Evolutionary conservation across 306 rosid species (phyloP).

Genomic region (Quercus glauca): DNA sequence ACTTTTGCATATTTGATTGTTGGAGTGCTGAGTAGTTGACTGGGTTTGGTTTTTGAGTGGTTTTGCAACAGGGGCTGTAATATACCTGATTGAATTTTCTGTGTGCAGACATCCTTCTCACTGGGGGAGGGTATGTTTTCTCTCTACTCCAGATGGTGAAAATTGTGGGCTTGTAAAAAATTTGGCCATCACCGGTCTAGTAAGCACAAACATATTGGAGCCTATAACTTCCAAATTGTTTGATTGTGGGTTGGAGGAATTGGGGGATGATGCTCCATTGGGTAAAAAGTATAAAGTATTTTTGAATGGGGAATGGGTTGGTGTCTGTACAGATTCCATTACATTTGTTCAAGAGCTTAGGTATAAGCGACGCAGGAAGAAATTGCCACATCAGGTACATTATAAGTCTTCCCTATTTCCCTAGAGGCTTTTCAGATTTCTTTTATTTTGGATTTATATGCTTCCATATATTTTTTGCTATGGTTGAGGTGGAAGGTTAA

Average conservation of each 20-base stretch:
- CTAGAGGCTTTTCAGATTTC: neutral
- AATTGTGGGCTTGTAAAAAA: conserved; percentile 98
- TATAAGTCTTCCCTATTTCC: conserved; percentile 13
- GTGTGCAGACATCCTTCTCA: conserved; percentile 96
- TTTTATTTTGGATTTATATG: conserved; percentile 17
- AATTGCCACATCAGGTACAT: conserved; percentile 69
- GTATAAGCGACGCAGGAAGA: conserved; percentile 54
- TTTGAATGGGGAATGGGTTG: conserved; percentile 91
- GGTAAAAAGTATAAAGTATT: conserved; percentile 64
- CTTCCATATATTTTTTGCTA: conserved; percentile 11
- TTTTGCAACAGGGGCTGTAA: neutral
- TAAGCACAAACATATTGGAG: conserved; percentile 49
- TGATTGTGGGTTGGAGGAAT: conserved; percentile 71
- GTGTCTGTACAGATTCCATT: conserved; percentile 64
- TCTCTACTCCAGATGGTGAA: conserved; percentile 97
- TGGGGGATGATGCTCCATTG: conserved; percentile 63
- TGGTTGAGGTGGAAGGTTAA: conserved; percentile 12
- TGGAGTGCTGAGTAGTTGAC: neutral
- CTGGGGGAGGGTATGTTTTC: conserved; percentile 97
- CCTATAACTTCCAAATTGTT: conserved; percentile 43
- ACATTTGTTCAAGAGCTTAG: conserved; percentile 60
- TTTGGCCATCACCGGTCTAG: conserved; percentile 80
- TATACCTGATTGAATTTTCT: conserved; percentile 28
- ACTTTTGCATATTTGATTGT: neutral
- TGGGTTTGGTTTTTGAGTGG: neutral